phyloP scores from a whole-genome alignment of 768 basidiomycete genomes.

The Podaxis carcinomalis region DNA sequence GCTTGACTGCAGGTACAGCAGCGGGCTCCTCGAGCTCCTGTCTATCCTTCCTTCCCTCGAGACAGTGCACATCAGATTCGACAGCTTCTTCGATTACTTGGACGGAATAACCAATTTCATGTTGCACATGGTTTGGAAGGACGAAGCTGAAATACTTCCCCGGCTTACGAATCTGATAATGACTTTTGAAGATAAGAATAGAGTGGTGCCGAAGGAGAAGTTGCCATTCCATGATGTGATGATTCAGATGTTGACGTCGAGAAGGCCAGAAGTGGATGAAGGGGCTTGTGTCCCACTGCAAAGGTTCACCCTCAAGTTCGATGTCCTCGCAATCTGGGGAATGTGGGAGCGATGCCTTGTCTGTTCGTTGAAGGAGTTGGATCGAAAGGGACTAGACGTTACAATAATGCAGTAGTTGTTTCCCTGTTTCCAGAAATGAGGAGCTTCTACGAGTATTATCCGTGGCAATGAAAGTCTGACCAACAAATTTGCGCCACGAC shows the following conservation, averaged over 20 bases:
- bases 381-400: background rate
- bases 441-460: background rate
- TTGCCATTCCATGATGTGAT: background rate
- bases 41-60: background rate
- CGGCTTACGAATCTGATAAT: background rate
- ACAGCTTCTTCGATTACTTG: background rate
- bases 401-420: background rate
- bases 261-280: background rate
- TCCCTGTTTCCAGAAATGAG: background rate
- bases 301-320: background rate
- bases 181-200: background rate
- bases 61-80: background rate
- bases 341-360: background rate
- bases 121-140: background rate
- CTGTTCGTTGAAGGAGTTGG: background rate
- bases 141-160: background rate
- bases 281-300: background rate
- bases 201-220: background rate
- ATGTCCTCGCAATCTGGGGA: background rate
- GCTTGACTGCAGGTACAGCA: background rate
- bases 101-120: background rate
- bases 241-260: background rate
- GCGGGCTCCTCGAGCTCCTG: background rate
- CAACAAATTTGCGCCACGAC: too few relatives aligned
- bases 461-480: background rate